These are phyloP conservation scores for Paramyrothecium roridum DNA, from an alignment of 2,329 filamentous ascomycete genomes.

Conservation along the genomic window DNA sequence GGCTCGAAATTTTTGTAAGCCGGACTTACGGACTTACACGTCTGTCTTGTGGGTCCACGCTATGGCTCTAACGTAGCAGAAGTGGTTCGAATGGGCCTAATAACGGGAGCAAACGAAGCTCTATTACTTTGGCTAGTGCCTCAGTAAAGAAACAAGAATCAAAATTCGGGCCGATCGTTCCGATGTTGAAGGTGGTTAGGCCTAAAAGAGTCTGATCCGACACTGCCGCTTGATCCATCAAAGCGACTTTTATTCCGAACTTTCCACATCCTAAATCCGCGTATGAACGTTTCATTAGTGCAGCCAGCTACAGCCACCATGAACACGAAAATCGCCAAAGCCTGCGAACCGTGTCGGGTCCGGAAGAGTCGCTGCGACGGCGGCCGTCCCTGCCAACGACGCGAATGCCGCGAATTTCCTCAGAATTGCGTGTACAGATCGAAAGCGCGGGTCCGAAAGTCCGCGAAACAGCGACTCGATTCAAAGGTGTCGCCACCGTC, in stretches of 20 bases:
- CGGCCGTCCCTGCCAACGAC: constrained; percentile 22
- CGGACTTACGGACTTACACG: constrained; percentile 1
- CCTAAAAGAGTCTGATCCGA: no score
- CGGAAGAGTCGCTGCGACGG: constrained; percentile 30
- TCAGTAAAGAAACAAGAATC: no score
- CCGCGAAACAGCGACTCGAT: constrained; percentile 15
- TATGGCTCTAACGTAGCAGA: no score
- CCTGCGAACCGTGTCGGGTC: constrained; percentile 27
- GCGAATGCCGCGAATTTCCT: constrained; percentile 16
- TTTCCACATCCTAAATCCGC: neutral
- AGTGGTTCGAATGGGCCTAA: no score
- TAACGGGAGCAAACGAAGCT: no score
- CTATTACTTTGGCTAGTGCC: no score
- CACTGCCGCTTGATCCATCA: no score
- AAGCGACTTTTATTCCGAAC: neutral
- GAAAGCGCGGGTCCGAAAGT: constrained; percentile 25
- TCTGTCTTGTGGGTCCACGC: neutral
- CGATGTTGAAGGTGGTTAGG: no score
- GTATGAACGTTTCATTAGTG: neutral
- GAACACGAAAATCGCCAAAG: constrained; percentile 22
- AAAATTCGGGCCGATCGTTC: no score
- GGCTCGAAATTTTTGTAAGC: neutral
- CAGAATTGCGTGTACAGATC: constrained; percentile 25
- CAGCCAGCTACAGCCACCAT: neutral
- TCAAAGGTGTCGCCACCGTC: constrained; percentile 15